Percentiles rank a stretch among this genome's conserved stretches.
These are phyloP conservation scores for Colletotrichum agaves DNA, from an alignment of 2,329 filamentous ascomycete species.

Conservation along the genomic window DNA sequence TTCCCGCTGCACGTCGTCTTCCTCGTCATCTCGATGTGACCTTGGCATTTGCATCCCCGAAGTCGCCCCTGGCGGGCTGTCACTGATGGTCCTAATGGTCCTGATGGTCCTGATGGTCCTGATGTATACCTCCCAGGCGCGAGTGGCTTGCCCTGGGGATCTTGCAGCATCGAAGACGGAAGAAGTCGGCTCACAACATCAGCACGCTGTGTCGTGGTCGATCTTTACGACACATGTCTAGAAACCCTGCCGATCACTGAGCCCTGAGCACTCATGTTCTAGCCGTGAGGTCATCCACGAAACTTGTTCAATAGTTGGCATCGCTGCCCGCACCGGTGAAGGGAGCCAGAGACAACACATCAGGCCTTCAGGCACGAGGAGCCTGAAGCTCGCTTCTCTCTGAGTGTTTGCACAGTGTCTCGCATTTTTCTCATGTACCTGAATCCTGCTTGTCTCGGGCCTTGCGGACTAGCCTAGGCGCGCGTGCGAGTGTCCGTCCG, in stretches of 20 bases:
- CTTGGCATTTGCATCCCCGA: not conserved
- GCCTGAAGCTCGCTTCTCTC: too few relatives aligned
- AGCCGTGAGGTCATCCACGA: not conserved
- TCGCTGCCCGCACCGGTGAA: not conserved
- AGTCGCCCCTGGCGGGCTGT: not conserved
- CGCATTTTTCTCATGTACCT: not conserved
- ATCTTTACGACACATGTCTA: too few relatives aligned
- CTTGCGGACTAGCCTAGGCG: conserved; percentile 1
- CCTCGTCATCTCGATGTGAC: not conserved
- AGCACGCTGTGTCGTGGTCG: too few relatives aligned
- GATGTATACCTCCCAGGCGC: not conserved
- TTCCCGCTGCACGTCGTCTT: not conserved
- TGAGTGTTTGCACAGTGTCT: conserved; percentile 1
- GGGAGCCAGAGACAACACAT: not conserved
- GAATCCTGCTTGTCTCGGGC: not conserved
- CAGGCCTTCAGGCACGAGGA: not conserved
- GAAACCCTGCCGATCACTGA: too few relatives aligned
- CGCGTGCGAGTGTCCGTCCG: not conserved
- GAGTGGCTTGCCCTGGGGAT: not conserved
- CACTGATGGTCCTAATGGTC: too few relatives aligned
- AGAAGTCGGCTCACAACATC: not conserved
- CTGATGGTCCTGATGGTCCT: too few relatives aligned
- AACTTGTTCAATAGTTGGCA: not conserved
- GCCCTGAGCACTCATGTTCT: not conserved
- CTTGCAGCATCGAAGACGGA: conserved; percentile 2